These are phyloP conservation scores for Pseudozyma sp. DNA, from an alignment of 1,284 basidiomycete species.

Conservation along the genomic window DNA sequence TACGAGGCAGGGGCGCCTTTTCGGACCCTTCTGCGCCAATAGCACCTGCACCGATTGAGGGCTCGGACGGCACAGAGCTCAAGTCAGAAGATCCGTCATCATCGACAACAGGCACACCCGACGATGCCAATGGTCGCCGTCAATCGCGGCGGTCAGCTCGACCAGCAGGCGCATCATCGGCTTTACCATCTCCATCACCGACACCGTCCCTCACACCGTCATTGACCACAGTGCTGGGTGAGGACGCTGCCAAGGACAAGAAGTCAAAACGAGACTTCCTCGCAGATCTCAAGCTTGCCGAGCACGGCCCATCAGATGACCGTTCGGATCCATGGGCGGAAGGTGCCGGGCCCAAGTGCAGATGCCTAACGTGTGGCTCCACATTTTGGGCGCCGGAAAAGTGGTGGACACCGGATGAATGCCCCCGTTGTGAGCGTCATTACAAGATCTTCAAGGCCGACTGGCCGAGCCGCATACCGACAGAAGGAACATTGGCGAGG, in stretches of 20 bases:
- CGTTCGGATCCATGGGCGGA: slow-evolving; percentile 50
- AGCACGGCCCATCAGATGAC: slow-evolving; percentile 50
- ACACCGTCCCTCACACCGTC: slow-evolving; percentile 42
- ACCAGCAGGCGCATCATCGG: slow-evolving; percentile 25
- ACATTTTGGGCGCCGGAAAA: slow-evolving; percentile 64
- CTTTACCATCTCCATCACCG: slow-evolving; percentile 43
- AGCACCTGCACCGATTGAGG: slow-evolving; percentile 2
- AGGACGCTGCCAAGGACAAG: slow-evolving; percentile 34
- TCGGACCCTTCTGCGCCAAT: slow-evolving; percentile 23
- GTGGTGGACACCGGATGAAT: slow-evolving; percentile 68
- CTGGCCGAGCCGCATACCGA: slow-evolving; percentile 60
- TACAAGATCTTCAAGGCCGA: slow-evolving; percentile 67
- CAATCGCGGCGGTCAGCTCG: slow-evolving; percentile 35
- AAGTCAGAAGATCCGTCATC: slow-evolving; percentile 28
- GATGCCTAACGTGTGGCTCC: slow-evolving; percentile 63
- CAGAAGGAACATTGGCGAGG: slow-evolving; percentile 33
- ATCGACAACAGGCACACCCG: slow-evolving; percentile 7
- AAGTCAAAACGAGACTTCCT: slow-evolving; percentile 43
- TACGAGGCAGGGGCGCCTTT: slow-evolving; percentile 76
- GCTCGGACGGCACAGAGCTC: slow-evolving; percentile 20
- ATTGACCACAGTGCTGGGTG: slow-evolving; percentile 14
- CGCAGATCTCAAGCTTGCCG: slow-evolving; percentile 45
- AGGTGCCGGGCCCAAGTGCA: slow-evolving; percentile 51
- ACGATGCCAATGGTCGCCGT: slow-evolving; percentile 38
- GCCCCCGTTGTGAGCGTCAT: slow-evolving; percentile 65